Percentiles rank a stretch among this genome's conserved stretches.
Evolutionary conservation across 1,284 basidiomycete genomes (phyloP).

Genomic region (Heterobasidion annosum): DNA sequence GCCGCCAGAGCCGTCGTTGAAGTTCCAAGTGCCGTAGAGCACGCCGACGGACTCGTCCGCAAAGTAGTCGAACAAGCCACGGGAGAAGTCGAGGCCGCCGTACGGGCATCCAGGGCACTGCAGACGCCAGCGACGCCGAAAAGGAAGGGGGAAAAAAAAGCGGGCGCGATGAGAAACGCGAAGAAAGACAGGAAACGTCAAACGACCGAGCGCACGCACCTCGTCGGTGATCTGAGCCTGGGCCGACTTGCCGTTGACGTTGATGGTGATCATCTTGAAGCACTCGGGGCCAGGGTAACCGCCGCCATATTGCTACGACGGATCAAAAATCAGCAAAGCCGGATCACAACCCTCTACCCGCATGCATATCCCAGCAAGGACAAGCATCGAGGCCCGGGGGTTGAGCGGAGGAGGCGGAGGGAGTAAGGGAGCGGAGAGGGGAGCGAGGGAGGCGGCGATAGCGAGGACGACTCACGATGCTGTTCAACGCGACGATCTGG

Average conservation of each 20-base stretch:
- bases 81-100: conserved; percentile 73
- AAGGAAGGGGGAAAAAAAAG: too few relatives aligned
- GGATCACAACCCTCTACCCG: too few relatives aligned
- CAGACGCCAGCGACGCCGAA: neutral
- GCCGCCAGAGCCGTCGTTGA: conserved; percentile 13
- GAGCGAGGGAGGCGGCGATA: too few relatives aligned
- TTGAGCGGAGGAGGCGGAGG: neutral
- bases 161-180: neutral
- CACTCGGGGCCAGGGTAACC: conserved; percentile 58
- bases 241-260: conserved; percentile 52
- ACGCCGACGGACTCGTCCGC: conserved; percentile 38
- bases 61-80: conserved; percentile 63
- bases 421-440: too few relatives aligned
- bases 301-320: conserved; percentile 36
- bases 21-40: conserved; percentile 51
- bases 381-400: conserved; percentile 3
- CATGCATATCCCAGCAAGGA: too few relatives aligned
- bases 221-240: conserved; percentile 59
- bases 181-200: neutral
- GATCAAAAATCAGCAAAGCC: neutral
- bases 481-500: conserved; percentile 11
- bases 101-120: conserved; percentile 67
- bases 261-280: conserved; percentile 55
- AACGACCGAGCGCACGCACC: conserved; percentile 27
- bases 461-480: conserved; percentile 1